phyloP scores from a whole-genome alignment of 164 flowering plant species.

The Brasenia schreberi region DNA sequence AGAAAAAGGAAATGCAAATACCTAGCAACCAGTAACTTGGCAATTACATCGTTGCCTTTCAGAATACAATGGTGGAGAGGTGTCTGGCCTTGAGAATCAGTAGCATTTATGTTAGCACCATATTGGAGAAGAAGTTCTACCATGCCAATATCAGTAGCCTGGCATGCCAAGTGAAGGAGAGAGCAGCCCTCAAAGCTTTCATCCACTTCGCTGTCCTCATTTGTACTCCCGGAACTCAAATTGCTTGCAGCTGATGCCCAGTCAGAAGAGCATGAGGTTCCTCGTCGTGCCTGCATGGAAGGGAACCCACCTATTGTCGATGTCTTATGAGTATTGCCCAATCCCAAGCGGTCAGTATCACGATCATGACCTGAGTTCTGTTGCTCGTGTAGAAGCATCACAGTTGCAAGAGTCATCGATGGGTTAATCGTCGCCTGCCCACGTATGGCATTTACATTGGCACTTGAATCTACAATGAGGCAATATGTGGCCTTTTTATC shows the following conservation, averaged over 20 bases:
- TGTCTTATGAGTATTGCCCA: slow-evolving; percentile 17
- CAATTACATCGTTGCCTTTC: slow-evolving; percentile 30
- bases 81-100: slow-evolving; percentile 62
- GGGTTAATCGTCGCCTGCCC: slow-evolving; percentile 26
- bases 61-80: slow-evolving; percentile 66
- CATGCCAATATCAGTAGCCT: slow-evolving; percentile 72
- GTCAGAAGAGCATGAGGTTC: not conserved
- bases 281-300: not conserved
- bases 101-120: slow-evolving; percentile 59
- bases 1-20: slow-evolving; percentile 6
- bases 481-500: slow-evolving; percentile 74
- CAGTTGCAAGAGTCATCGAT: slow-evolving; percentile 34
- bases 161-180: slow-evolving; percentile 82
- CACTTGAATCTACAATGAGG: slow-evolving; percentile 38
- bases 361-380: slow-evolving; percentile 14
- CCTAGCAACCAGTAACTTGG: slow-evolving; percentile 65
- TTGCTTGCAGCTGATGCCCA: not conserved
- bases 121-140: slow-evolving; percentile 82
- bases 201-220: slow-evolving; percentile 18
- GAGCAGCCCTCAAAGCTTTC: slow-evolving; percentile 45
- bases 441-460: slow-evolving; percentile 47
- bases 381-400: slow-evolving; percentile 53
- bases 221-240: not conserved
- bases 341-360: slow-evolving; percentile 11
- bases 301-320: slow-evolving; percentile 11